Base-by-base conservation (phyloP, 805 yeast species). In the Cyberlindnera maritima region DNA sequence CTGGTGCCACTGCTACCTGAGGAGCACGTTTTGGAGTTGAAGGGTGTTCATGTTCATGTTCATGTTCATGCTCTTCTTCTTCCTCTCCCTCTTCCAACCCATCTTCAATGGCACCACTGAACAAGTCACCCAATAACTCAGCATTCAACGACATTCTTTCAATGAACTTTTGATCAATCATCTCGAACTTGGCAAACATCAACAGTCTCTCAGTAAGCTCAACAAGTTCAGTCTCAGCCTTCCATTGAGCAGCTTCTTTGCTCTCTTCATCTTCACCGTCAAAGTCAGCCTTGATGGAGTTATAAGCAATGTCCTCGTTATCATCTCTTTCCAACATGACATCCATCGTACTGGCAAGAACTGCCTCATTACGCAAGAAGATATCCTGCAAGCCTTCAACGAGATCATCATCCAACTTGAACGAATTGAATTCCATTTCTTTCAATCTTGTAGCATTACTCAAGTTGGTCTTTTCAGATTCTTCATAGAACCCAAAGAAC, bases 361-460 rank as follows among this genome's bases (percentile, higher is more conserved):
- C 65, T 7, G 74, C 67, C 54, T 83, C 89, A 48, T 74, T 70
- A 19, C 69, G 58, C 49, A 81, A 65, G 50, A 75, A 83, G 3
- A 74, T 57, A n/a, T 67, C 59, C 47, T 73, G 44, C 13, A 81
- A 52, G 2, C 65, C 55, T 1, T 55, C 52, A 46, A 69, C 68
- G 3, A 71, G 31, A 1, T 58, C 57, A 0, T 44, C 39, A 1
- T 73, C 66, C 1, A 76, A 41, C 9, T 48, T 44, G 6, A 64
- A 51, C 0, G 58, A 53, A 4, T 42, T 40, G 20, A 58, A 26
- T 14, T 56, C 61, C 29, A 55, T 43, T 13, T 56, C 61, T 29
- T 50, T 51, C 36, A 55, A 57, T 46, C 61, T 53, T 11, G 41
- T 33, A 3, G 49, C 36, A 41, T 55, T 58, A 5, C 44, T 31